A percentile compares a stretch with the other conserved stretches of the same genome.
Evolutionary conservation across 139 green algal genomes (phyloP).

Genomic region (Eudorina sp.): DNA sequence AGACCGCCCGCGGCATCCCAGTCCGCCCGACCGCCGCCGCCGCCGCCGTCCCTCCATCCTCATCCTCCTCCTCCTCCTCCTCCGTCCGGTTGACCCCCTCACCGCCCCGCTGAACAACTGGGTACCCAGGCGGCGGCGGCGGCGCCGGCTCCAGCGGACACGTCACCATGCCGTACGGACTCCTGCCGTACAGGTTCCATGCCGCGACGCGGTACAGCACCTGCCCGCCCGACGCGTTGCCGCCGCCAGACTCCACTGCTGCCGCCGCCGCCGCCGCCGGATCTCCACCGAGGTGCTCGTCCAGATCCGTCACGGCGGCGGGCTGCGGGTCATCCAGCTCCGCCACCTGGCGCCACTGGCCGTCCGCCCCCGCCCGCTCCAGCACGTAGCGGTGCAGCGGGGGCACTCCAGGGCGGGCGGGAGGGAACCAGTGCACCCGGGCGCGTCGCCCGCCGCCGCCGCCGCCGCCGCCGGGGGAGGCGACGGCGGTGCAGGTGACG

Average conservation of each 20-base stretch:
- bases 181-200: conserved; percentile 68
- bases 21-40: too few relatives aligned
- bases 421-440: conserved; percentile 43
- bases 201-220: conserved; percentile 61
- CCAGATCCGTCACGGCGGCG: background rate
- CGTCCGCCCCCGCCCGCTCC: conserved; percentile 36
- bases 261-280: background rate
- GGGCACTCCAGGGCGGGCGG: conserved; percentile 50
- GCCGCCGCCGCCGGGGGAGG: background rate
- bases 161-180: conserved; percentile 27
- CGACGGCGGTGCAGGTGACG: background rate
- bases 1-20: too few relatives aligned
- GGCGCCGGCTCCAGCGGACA: background rate
- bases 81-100: too few relatives aligned
- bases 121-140: conserved; percentile 18
- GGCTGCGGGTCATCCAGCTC: conserved; percentile 56
- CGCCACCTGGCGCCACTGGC: conserved; percentile 37
- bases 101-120: too few relatives aligned
- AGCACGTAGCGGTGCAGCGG: conserved; percentile 71
- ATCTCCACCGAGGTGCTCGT: background rate
- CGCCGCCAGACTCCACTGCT: background rate
- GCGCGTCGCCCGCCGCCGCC: background rate
- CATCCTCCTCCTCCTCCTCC: too few relatives aligned
- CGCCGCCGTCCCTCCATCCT: too few relatives aligned
- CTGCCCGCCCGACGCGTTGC: background rate